phyloP scores from a whole-genome alignment of 1,284 basidiomycete species.

The Apiotrichum gamsii region DNA sequence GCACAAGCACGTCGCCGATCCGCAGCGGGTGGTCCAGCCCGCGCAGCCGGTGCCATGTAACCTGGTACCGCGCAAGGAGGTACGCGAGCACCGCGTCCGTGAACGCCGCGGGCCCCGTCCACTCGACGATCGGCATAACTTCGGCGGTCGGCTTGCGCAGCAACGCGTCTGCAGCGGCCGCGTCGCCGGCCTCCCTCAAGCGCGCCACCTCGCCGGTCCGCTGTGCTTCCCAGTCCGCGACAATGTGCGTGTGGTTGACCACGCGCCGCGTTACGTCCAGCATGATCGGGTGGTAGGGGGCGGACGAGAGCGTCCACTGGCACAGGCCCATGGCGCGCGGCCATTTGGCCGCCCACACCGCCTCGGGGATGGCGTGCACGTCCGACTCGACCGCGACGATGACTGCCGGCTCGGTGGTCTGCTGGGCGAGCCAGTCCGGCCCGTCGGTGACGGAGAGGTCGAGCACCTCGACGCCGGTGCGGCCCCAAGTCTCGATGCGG shows the following conservation, averaged over 20 bases:
- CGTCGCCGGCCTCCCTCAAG: slow-evolving; percentile 8
- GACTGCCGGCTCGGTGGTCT: slow-evolving; percentile 34
- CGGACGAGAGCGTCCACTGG: slow-evolving; percentile 46
- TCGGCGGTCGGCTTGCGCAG: neutral
- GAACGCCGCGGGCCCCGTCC: slow-evolving; percentile 42
- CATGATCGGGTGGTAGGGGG: slow-evolving; percentile 46
- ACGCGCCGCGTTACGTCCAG: slow-evolving; percentile 44
- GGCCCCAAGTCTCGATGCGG: slow-evolving; percentile 42
- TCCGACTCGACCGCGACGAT: slow-evolving; percentile 47
- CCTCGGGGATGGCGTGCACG: slow-evolving; percentile 28
- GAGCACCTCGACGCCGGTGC: slow-evolving; percentile 21
- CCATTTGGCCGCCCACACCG: slow-evolving; percentile 31
- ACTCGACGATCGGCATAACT: slow-evolving; percentile 43
- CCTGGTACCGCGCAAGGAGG: slow-evolving; percentile 38
- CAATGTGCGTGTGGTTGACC: slow-evolving; percentile 29
- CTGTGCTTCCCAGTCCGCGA: neutral
- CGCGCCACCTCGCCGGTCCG: slow-evolving; percentile 11
- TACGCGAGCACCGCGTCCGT: slow-evolving; percentile 42
- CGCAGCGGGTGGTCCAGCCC: slow-evolving; percentile 39
- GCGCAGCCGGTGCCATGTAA: slow-evolving; percentile 45
- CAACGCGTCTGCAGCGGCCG: slow-evolving; percentile 13
- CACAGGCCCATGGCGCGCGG: slow-evolving; percentile 40
- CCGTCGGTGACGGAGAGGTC: slow-evolving; percentile 31
- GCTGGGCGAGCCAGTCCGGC: slow-evolving; percentile 15
- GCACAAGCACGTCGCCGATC: slow-evolving; percentile 44